phyloP scores from a whole-genome alignment of 2,329 filamentous ascomycete species.

The Fusarium proliferatum region DNA sequence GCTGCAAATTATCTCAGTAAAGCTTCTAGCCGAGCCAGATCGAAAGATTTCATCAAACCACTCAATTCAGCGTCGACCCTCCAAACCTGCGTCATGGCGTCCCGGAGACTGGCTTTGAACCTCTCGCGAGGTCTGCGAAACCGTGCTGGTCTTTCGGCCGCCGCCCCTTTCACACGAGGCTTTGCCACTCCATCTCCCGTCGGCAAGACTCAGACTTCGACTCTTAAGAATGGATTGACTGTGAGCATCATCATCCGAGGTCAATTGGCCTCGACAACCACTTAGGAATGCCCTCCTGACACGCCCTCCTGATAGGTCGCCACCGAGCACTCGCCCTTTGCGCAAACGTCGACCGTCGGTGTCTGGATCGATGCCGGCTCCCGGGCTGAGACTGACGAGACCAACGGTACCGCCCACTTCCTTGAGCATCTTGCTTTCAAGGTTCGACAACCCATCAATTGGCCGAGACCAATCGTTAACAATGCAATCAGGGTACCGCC shows the following conservation, averaged over 20 bases:
- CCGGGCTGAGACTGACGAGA: slow-evolving; percentile 97
- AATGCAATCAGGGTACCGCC: slow-evolving; percentile 78
- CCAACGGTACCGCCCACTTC: slow-evolving; percentile 99
- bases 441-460: slow-evolving; percentile 64
- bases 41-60: slow-evolving; percentile 66
- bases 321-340: slow-evolving; percentile 97
- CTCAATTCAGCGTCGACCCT: slow-evolving; percentile 63
- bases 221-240: slow-evolving; percentile 96
- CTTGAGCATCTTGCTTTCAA: slow-evolving; percentile 99
- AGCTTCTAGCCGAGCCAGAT: slow-evolving; percentile 59
- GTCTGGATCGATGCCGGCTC: slow-evolving; percentile 99
- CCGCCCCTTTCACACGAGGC: slow-evolving; percentile 82
- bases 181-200: slow-evolving; percentile 87
- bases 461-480: slow-evolving; percentile 31
- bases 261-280: slow-evolving; percentile 53
- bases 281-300: slow-evolving; percentile 43
- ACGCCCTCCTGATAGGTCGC: slow-evolving; percentile 74
- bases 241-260: slow-evolving; percentile 62
- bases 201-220: slow-evolving; percentile 94
- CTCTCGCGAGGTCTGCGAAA: slow-evolving; percentile 90
- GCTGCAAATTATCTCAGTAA: slow-evolving; percentile 58
- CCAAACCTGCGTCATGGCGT: slow-evolving; percentile 81
- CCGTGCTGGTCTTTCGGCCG: slow-evolving; percentile 83
- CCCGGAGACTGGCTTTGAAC: slow-evolving; percentile 95
- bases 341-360: slow-evolving; percentile 97